These are phyloP conservation scores for Cinnamomum chago DNA, from an alignment of 164 flowering plant species.

Conservation along the genomic window DNA sequence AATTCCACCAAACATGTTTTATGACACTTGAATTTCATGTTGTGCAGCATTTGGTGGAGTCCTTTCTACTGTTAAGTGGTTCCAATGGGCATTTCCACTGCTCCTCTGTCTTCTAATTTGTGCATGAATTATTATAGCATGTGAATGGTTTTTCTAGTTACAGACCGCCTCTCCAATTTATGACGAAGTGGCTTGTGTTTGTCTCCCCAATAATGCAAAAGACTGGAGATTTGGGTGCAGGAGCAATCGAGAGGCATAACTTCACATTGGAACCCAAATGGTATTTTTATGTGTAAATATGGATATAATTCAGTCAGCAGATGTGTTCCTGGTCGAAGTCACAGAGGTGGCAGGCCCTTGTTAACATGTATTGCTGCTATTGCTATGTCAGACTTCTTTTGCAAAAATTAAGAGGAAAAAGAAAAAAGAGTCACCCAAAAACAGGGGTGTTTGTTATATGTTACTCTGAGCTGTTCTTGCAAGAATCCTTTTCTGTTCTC, in stretches of 20 bases:
- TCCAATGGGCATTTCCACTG: constrained; percentile 26
- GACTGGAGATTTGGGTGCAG: constrained; percentile 21
- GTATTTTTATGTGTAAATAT: constrained; percentile 50
- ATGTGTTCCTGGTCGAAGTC: constrained; percentile 66
- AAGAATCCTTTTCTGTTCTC: neutral
- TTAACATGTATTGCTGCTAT: constrained; percentile 32
- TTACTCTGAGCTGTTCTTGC: neutral
- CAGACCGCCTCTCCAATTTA: constrained; percentile 14
- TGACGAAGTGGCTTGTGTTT: neutral
- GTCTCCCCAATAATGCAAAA: constrained; percentile 16
- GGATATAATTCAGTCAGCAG: constrained; percentile 29
- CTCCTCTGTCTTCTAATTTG: constrained; percentile 28
- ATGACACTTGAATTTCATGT: neutral
- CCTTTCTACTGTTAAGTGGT: constrained; percentile 3
- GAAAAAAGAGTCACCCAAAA: neutral
- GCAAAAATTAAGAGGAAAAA: neutral
- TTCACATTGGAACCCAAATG: constrained; percentile 17
- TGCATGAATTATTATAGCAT: constrained; percentile 14
- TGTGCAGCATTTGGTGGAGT: constrained; percentile 35
- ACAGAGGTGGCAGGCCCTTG: constrained; percentile 66
- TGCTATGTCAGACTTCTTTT: neutral
- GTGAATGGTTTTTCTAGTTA: constrained; percentile 8
- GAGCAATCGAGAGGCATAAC: constrained; percentile 25
- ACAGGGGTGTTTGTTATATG: neutral
- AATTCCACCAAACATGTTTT: neutral